Conservation (phyloP, 257 asterid genomes). For the Jasminum sambac region DNA sequence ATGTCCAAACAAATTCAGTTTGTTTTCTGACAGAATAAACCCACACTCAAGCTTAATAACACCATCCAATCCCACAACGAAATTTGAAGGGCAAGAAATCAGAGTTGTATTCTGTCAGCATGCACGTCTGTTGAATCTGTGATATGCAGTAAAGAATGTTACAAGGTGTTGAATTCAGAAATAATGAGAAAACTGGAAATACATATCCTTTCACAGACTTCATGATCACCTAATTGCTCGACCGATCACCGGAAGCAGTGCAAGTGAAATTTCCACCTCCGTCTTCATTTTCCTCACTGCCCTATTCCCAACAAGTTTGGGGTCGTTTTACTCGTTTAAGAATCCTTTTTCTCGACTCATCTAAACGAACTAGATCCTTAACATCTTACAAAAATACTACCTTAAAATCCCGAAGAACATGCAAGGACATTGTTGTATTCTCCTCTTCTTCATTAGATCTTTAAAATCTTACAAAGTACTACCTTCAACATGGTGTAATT, state of each 20-base stretch:
- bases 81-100: background rate
- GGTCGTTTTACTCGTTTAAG: background rate
- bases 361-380: background rate
- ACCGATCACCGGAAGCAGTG: background rate
- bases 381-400: background rate
- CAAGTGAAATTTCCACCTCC: background rate
- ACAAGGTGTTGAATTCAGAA: background rate
- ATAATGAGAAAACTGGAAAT: background rate
- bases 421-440: constrained; percentile 1
- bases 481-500: background rate
- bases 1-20: too few relatives aligned
- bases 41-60: constrained; percentile 9
- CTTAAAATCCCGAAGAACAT: background rate
- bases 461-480: background rate
- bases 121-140: background rate
- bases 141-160: background rate
- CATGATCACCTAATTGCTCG: background rate
- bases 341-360: background rate
- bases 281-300: background rate
- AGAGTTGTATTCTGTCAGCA: background rate
- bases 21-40: constrained; percentile 12
- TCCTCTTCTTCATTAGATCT: background rate
- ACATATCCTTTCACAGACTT: background rate
- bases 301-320: background rate
- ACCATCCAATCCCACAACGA: background rate